Percentiles rank a stretch among this genome's conserved stretches.
Evolutionary conservation across 2,329 filamentous ascomycete species (phyloP).

Genomic region (Rhynchosporium graminicola): DNA sequence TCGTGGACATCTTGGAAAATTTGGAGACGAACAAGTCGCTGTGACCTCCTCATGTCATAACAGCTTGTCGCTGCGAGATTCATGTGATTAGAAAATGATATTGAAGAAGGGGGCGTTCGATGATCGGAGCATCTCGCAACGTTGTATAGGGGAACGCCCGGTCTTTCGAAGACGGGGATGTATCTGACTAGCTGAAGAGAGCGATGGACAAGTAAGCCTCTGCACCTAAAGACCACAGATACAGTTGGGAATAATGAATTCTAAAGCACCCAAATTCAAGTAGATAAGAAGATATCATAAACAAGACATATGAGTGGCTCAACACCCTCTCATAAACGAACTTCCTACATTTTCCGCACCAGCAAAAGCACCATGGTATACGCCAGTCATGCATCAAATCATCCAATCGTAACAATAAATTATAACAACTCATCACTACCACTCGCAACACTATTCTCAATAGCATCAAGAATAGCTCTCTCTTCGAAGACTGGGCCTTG

Average conservation of each 20-base stretch:
- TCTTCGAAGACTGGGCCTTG: constrained; percentile 88
- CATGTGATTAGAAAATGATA: constrained; percentile 6
- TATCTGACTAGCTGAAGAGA: neutral
- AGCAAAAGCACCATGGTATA: constrained; percentile 22
- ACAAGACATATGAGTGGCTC: constrained; percentile 1
- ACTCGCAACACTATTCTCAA: constrained; percentile 74
- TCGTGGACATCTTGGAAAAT: neutral
- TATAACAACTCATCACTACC: constrained; percentile 71
- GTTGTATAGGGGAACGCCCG: neutral
- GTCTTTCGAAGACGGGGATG: neutral
- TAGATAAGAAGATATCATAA: neutral
- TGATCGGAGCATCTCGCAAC: constrained; percentile 8
- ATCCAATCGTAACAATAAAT: constrained; percentile 17
- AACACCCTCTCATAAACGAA: constrained; percentile 14
- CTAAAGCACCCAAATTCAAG: neutral
- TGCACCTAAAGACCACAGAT: neutral
- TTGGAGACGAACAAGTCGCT: constrained; percentile 8
- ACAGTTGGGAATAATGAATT: constrained; percentile 1
- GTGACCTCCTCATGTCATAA: constrained; percentile 7
- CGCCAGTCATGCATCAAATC: constrained; percentile 14
- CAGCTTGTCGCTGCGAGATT: neutral
- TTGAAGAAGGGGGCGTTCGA: constrained; percentile 3
- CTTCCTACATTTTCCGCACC: constrained; percentile 14
- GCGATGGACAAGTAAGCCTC: constrained; percentile 9
- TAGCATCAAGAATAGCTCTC: constrained; percentile 68